A percentile compares a stretch with the other conserved stretches of the same genome.
Conservation (phyloP, 768 basidiomycete genomes). For the Pleurotus cornucopiae region DNA sequence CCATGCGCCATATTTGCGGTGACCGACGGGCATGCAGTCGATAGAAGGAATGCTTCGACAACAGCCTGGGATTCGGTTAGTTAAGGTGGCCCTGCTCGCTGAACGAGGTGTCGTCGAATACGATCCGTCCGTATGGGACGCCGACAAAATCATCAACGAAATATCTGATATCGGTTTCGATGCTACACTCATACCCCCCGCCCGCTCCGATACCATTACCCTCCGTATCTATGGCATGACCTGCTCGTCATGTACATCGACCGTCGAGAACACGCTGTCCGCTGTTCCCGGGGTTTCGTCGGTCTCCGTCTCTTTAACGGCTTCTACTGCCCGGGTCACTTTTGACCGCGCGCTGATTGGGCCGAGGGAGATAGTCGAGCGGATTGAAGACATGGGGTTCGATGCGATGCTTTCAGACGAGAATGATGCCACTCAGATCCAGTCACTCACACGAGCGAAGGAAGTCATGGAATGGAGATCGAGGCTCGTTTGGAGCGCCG, state of each 20-base stretch:
- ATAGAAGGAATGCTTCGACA: conserved; percentile 81
- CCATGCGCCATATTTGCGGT: not conserved
- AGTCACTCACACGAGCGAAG: conserved; percentile 82
- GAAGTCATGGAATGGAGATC: conserved; percentile 88
- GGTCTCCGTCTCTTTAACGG: conserved; percentile 71
- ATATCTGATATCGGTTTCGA: conserved; percentile 93
- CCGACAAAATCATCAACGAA: conserved; percentile 78
- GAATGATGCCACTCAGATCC: conserved; percentile 77
- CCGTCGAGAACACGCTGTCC: conserved; percentile 68
- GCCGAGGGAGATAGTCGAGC: conserved; percentile 85
- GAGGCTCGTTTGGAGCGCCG: conserved; percentile 68
- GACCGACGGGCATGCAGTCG: conserved; percentile 39
- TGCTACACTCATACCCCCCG: conserved; percentile 68
- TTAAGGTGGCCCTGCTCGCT: conserved; percentile 96
- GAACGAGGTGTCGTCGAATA: conserved; percentile 92
- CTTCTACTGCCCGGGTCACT: conserved; percentile 68
- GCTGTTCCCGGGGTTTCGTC: conserved; percentile 68
- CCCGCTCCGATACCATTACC: conserved; percentile 61
- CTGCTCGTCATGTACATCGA: conserved; percentile 74
- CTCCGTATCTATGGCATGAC: conserved; percentile 92
- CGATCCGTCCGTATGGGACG: conserved; percentile 76
- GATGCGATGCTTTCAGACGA: conserved; percentile 84
- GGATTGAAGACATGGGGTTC: conserved; percentile 85
- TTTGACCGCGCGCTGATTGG: conserved; percentile 74
- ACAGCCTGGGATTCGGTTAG: conserved; percentile 84